phyloP scores from a whole-genome alignment of 768 basidiomycete species.

The Kwoniella bestiolae region DNA sequence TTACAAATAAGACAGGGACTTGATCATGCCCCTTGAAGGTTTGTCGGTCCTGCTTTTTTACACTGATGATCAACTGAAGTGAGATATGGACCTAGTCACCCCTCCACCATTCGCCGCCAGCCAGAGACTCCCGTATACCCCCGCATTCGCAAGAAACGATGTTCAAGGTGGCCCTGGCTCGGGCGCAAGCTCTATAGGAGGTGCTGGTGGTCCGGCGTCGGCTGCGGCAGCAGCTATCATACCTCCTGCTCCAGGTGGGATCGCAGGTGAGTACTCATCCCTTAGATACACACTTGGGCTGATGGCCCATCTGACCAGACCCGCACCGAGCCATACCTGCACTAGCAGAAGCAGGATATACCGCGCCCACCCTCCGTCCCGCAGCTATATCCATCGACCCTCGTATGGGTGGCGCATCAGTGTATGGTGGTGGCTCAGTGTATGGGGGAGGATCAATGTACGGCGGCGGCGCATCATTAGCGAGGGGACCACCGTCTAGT shows the following conservation, averaged over 20 bases:
- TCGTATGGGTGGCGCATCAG: slow-evolving; percentile 2
- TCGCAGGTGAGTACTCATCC: slow-evolving; percentile 46
- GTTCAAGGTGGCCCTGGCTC: slow-evolving; percentile 1
- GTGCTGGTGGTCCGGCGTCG: slow-evolving; percentile 12
- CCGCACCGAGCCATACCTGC: slow-evolving; percentile 47
- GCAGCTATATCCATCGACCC: slow-evolving; percentile 10
- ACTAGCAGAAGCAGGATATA: slow-evolving; percentile 48
- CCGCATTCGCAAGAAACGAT: slow-evolving; percentile 29
- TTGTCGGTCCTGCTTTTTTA: slow-evolving; percentile 5
- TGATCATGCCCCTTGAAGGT: slow-evolving; percentile 45
- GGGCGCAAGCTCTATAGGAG: slow-evolving; percentile 5
- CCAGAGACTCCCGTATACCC: slow-evolving; percentile 43
- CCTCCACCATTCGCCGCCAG: slow-evolving; percentile 35
- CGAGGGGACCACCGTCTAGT: slow-evolving; percentile 7
- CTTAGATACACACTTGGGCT: too few relatives aligned
- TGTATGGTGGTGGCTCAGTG: slow-evolving; percentile 11
- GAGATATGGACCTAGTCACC: slow-evolving; percentile 21
- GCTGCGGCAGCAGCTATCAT: slow-evolving; percentile 39
- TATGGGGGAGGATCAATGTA: slow-evolving; percentile 16
- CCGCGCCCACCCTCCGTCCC: slow-evolving; percentile 35
- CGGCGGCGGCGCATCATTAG: neutral
- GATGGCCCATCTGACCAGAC: too few relatives aligned
- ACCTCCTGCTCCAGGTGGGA: slow-evolving; percentile 42
- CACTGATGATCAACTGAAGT: neutral
- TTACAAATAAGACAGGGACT: neutral